Evolutionary conservation across 2,329 filamentous ascomycete species (phyloP).

Genomic region (Pyricularia grisea): DNA sequence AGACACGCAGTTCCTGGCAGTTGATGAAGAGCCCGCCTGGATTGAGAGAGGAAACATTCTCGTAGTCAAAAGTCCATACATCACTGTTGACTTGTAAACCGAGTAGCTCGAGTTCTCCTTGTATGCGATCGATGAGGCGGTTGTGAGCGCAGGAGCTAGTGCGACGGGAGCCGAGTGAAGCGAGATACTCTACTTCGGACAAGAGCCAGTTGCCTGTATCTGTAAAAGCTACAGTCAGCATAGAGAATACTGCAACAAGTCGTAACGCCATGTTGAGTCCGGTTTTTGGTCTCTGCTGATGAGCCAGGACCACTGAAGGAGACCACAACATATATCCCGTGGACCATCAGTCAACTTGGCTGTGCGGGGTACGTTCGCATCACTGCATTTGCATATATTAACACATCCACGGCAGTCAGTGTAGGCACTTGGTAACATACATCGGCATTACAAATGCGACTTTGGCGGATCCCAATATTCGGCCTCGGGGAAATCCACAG

Average conservation of each 20-base stretch:
- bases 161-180: neutral
- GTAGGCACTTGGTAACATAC: neutral
- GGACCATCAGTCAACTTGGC: neutral
- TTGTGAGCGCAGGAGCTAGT: neutral
- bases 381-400: neutral
- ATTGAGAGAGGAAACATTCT: neutral
- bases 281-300: neutral
- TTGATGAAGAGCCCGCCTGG: neutral
- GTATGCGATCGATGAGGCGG: slow-evolving; percentile 1
- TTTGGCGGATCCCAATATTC: slow-evolving; percentile 9
- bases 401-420: neutral
- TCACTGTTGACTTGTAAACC: neutral
- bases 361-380: neutral
- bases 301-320: no score
- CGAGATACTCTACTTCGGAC: neutral
- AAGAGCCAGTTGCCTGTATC: neutral
- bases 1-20: neutral
- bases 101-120: neutral
- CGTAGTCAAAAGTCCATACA: neutral
- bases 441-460: neutral
- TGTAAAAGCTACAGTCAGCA: neutral
- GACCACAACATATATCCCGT: no score
- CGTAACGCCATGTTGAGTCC: neutral
- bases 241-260: neutral
- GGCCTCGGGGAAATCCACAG: slow-evolving; percentile 16